Conservation (phyloP, 257 asterid genomes). For the Nicotiana obtusifolia region DNA sequence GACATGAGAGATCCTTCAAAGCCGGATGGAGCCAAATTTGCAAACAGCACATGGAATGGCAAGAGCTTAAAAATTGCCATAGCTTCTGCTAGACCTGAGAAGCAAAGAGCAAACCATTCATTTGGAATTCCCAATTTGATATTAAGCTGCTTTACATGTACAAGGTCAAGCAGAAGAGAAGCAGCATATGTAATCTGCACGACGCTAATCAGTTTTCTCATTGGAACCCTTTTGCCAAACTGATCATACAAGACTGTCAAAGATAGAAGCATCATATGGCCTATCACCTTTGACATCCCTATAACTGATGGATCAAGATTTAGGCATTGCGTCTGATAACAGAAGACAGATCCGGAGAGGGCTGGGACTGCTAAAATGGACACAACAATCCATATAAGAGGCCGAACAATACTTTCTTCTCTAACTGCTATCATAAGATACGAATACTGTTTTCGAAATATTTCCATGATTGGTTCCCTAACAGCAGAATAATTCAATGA, state of each 20-base stretch:
- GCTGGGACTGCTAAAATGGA: constrained; percentile 52
- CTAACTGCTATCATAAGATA: constrained; percentile 48
- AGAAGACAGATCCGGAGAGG: constrained; percentile 74
- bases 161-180: constrained; percentile 67
- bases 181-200: constrained; percentile 54
- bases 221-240: constrained; percentile 47
- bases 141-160: constrained; percentile 61
- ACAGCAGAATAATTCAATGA: constrained; percentile 15
- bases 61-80: constrained; percentile 73
- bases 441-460: constrained; percentile 43
- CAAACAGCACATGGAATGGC: constrained; percentile 66
- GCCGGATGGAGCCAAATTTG: constrained; percentile 73
- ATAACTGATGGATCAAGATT: constrained; percentile 63
- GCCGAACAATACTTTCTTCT: constrained; percentile 47
- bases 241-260: constrained; percentile 49
- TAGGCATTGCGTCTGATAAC: constrained; percentile 76
- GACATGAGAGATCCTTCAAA: constrained; percentile 83
- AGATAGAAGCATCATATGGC: constrained; percentile 66
- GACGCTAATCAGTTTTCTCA: constrained; percentile 41
- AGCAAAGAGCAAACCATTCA: constrained; percentile 61
- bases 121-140: constrained; percentile 60
- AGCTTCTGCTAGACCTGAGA: constrained; percentile 78
- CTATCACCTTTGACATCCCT: constrained; percentile 80
- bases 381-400: constrained; percentile 59
- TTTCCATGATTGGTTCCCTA: constrained; percentile 31